Percentiles rank a stretch among this genome's conserved stretches.
phyloP scores from a whole-genome alignment of 768 basidiomycete species.

The Agrocybe praecox region DNA sequence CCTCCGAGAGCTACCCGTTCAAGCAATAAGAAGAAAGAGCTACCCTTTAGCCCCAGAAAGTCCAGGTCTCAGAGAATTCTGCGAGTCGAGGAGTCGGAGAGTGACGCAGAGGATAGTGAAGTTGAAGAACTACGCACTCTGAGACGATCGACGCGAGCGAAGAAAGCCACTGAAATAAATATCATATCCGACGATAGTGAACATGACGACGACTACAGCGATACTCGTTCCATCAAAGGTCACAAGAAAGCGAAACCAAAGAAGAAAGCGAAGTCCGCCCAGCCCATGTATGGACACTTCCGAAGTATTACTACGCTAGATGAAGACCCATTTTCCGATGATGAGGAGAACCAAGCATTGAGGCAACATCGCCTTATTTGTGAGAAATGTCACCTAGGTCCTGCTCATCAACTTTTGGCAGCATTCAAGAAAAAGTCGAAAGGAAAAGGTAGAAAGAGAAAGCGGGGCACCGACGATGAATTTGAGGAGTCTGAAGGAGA shows the following conservation, averaged over 20 bases:
- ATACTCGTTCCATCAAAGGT: background rate
- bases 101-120: conserved; percentile 23
- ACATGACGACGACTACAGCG: conserved; percentile 12
- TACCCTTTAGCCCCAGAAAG: conserved; percentile 74
- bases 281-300: conserved; percentile 45
- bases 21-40: conserved; percentile 21
- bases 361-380: conserved; percentile 65
- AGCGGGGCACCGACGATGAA: conserved; percentile 42
- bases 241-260: conserved; percentile 22
- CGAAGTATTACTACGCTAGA: conserved; percentile 43
- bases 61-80: conserved; percentile 42
- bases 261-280: conserved; percentile 21
- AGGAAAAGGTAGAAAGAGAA: conserved; percentile 41
- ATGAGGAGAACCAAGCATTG: conserved; percentile 52
- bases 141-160: conserved; percentile 49
- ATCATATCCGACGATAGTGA: conserved; percentile 30
- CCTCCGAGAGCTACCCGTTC: conserved; percentile 15
- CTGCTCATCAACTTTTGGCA: conserved; percentile 57
- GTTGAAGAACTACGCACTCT: conserved; percentile 20
- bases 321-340: conserved; percentile 54
- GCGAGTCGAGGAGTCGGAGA: conserved; percentile 39
- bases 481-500: conserved; percentile 60
- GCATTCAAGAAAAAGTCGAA: conserved; percentile 40
- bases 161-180: conserved; percentile 38
- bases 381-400: conserved; percentile 68